Evolutionary conservation across 768 basidiomycete species (phyloP).

Genomic region (Boletus edulis): DNA sequence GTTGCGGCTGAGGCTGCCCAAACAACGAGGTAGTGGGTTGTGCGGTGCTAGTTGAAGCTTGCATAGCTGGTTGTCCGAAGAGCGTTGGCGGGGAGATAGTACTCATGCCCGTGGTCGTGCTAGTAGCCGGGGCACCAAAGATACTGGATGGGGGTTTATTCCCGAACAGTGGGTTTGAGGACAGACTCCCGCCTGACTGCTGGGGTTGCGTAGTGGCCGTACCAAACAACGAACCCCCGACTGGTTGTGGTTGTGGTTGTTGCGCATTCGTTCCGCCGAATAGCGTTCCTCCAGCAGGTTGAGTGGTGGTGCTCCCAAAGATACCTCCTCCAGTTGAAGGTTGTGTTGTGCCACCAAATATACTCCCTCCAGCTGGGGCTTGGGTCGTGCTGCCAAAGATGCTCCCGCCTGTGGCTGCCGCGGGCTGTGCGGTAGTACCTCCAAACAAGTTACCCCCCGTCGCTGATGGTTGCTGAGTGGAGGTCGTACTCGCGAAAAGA

Average conservation of each 20-base stretch:
- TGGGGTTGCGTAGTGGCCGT: conserved; percentile 17
- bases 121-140: conserved; percentile 30
- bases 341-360: conserved; percentile 19
- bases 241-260: conserved; percentile 15
- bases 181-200: conserved; percentile 19
- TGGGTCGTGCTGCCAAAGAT: conserved; percentile 14
- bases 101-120: conserved; percentile 4
- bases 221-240: conserved; percentile 23
- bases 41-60: conserved; percentile 8
- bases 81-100: conserved; percentile 26
- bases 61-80: conserved; percentile 29
- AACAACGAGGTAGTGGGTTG: conserved; percentile 21
- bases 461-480: conserved; percentile 13
- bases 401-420: neutral
- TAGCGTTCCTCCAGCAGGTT: conserved; percentile 23
- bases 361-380: conserved; percentile 13
- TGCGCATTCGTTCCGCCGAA: conserved; percentile 21
- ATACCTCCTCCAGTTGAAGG: conserved; percentile 20
- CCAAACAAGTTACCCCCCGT: conserved; percentile 19
- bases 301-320: conserved; percentile 21
- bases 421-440: neutral
- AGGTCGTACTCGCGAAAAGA: conserved; percentile 15
- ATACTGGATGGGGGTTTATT: conserved; percentile 30
- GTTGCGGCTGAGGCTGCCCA: conserved; percentile 23
- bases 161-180: conserved; percentile 36